Percentiles rank a stretch among this genome's conserved stretches.
Conservation (phyloP, 495 filamentous ascomycete species). For the Cryomyces antarcticus region DNA sequence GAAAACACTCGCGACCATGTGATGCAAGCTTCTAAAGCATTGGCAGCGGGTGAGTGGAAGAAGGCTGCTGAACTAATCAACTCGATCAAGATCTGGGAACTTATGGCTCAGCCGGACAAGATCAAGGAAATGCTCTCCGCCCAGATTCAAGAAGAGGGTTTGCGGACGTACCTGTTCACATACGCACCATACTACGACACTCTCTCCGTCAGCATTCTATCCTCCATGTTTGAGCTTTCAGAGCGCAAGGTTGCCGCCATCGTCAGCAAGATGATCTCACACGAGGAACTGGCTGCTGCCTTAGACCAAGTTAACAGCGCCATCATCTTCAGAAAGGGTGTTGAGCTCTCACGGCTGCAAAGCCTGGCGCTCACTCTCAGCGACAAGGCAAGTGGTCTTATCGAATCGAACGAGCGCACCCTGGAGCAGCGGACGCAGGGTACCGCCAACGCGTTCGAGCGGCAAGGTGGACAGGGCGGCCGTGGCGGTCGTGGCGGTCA, state of each 20-base stretch:
- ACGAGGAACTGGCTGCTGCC: constrained; percentile 90
- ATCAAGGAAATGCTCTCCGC: constrained; percentile 93
- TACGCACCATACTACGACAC: constrained; percentile 99
- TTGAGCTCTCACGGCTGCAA: constrained; percentile 89
- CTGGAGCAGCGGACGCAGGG: constrained; percentile 93
- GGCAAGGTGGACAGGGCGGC: constrained; percentile 57
- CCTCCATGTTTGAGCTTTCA: constrained; percentile 86
- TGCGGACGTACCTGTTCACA: constrained; percentile 97
- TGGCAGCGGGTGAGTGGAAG: constrained; percentile 96
- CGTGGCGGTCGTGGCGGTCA: constrained; percentile 45
- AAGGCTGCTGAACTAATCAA: constrained; percentile 80
- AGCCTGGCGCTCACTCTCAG: constrained; percentile 81
- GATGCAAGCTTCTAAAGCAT: constrained; percentile 93
- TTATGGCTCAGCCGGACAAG: constrained; percentile 72
- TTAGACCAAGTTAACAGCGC: constrained; percentile 94
- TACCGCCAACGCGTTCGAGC: constrained; percentile 82
- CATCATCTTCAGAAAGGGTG: constrained; percentile 98
- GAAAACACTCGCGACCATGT: constrained; percentile 98
- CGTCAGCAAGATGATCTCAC: constrained; percentile 97
- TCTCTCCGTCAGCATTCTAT: constrained; percentile 62
- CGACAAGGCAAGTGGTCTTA: constrained; percentile 87
- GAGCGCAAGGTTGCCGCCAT: constrained; percentile 81
- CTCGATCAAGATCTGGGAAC: constrained; percentile 97
- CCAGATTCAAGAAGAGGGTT: constrained; percentile 95
- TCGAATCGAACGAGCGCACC: constrained; percentile 92